phyloP scores from a whole-genome alignment of 2,329 filamentous ascomycete species.

The Chaetomiaceae sp. region DNA sequence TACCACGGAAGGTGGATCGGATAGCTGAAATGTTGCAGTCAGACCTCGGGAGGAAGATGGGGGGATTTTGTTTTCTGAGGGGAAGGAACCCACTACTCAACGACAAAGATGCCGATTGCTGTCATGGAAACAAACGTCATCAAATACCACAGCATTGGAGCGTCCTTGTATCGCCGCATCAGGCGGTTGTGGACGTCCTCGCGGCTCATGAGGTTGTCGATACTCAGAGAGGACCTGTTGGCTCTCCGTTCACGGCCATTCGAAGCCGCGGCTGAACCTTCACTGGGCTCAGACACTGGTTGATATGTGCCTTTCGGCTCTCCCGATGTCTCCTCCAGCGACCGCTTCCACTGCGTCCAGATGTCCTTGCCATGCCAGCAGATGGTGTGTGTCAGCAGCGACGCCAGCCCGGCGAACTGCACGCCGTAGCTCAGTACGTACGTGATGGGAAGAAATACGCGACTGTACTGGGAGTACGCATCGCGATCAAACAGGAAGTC shows the following conservation, averaged over 20 bases:
- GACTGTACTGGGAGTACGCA: conserved; percentile 76
- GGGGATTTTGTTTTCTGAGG: background rate
- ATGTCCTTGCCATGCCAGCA: conserved; percentile 86
- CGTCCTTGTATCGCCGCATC: conserved; percentile 79
- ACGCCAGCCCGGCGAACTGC: conserved; percentile 77
- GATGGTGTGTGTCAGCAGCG: conserved; percentile 72
- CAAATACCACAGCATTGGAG: conserved; percentile 77
- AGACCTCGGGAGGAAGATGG: background rate
- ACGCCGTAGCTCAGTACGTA: conserved; percentile 84
- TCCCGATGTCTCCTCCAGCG: conserved; percentile 58
- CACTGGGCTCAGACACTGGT: conserved; percentile 33
- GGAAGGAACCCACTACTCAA: conserved; percentile 65
- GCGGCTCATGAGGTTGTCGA: conserved; percentile 57
- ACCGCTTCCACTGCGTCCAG: conserved; percentile 68
- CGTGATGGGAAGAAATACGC: conserved; percentile 80
- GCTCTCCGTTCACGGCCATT: conserved; percentile 20
- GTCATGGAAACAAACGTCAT: conserved; percentile 71
- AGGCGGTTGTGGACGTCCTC: conserved; percentile 82
- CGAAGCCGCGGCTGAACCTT: conserved; percentile 13
- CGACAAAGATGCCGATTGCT: conserved; percentile 74
- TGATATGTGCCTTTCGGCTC: conserved; percentile 50
- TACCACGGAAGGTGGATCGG: conserved; percentile 84
- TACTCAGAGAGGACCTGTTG: conserved; percentile 24
- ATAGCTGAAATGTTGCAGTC: conserved; percentile 50
- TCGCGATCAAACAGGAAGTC: conserved; percentile 74